phyloP scores from a whole-genome alignment of 768 basidiomycete species.

The Tricholoma saponaceum region DNA sequence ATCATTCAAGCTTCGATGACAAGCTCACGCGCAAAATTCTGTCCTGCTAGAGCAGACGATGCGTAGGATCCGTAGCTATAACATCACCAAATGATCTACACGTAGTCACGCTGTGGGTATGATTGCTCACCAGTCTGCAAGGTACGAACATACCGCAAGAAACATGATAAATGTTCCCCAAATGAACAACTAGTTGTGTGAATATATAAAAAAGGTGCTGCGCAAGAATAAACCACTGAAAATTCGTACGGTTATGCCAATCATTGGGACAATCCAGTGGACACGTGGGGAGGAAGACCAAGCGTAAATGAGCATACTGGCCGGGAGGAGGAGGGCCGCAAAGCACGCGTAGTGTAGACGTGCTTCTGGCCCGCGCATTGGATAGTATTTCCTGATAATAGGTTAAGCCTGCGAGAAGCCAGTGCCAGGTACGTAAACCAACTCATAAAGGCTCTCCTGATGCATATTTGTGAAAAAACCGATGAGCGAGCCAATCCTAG shows the following conservation, averaged over 20 bases:
- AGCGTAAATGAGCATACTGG: constrained; percentile 67
- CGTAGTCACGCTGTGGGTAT: too few species aligned
- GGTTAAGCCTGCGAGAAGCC: neutral
- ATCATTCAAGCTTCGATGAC: too few species aligned
- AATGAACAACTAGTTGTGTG: constrained; percentile 38
- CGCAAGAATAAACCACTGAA: neutral
- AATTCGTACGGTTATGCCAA: constrained; percentile 42
- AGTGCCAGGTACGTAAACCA: too few species aligned
- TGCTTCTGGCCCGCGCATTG: constrained; percentile 47
- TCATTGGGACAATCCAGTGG: constrained; percentile 61
- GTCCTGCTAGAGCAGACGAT: constrained; percentile 65
- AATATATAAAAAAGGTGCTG: constrained; percentile 3
- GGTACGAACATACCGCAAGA: constrained; percentile 52
- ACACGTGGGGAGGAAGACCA: constrained; percentile 57
- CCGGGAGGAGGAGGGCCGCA: constrained; percentile 50
- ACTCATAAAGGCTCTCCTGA: constrained; percentile 51
- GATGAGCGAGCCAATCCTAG: constrained; percentile 45
- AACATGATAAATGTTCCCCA: constrained; percentile 52
- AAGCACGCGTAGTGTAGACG: constrained; percentile 57
- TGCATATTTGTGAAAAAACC: constrained; percentile 43
- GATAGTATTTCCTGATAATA: constrained; percentile 27
- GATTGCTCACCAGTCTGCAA: constrained; percentile 54
- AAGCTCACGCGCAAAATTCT: constrained; percentile 52
- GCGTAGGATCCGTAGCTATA: constrained; percentile 57
- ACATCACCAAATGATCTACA: too few species aligned